A percentile compares a stretch with the other conserved stretches of the same genome.
phyloP scores from a whole-genome alignment of 306 rosid species.

The Prunus padus region DNA sequence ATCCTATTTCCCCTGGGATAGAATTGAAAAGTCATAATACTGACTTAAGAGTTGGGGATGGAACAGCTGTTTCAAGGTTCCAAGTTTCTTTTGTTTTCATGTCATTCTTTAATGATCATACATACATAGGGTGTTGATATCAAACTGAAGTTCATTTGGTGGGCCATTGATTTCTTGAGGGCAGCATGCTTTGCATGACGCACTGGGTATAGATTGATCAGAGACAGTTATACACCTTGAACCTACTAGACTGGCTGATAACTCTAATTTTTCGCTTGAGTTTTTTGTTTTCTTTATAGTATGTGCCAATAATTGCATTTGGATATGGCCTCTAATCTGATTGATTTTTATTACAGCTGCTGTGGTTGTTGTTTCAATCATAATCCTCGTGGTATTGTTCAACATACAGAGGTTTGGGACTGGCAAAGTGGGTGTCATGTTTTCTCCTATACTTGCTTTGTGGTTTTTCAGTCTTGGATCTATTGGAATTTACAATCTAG shows the following conservation, averaged over 20 bases:
- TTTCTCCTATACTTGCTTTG: slow-evolving; percentile 80
- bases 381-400: slow-evolving; percentile 69
- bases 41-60: neutral
- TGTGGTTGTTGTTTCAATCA: slow-evolving; percentile 60
- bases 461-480: slow-evolving; percentile 91
- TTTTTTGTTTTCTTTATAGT: neutral
- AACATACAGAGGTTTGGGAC: slow-evolving; percentile 89
- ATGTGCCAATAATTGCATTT: slow-evolving; percentile 6
- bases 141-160: neutral
- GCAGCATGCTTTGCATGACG: neutral
- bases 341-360: slow-evolving; percentile 53
- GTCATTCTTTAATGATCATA: neutral
- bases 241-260: neutral
- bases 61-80: no score
- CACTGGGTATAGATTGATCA: neutral
- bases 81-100: neutral
- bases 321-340: slow-evolving; percentile 19
- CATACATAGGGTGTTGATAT: neutral
- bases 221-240: neutral
- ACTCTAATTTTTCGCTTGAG: neutral
- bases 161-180: neutral
- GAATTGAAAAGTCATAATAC: neutral
- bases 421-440: slow-evolving; percentile 84
- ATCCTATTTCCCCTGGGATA: neutral
- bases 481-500: slow-evolving; percentile 76